Conservation (phyloP, 495 filamentous ascomycete species). For the Penicillium waksmanii region DNA sequence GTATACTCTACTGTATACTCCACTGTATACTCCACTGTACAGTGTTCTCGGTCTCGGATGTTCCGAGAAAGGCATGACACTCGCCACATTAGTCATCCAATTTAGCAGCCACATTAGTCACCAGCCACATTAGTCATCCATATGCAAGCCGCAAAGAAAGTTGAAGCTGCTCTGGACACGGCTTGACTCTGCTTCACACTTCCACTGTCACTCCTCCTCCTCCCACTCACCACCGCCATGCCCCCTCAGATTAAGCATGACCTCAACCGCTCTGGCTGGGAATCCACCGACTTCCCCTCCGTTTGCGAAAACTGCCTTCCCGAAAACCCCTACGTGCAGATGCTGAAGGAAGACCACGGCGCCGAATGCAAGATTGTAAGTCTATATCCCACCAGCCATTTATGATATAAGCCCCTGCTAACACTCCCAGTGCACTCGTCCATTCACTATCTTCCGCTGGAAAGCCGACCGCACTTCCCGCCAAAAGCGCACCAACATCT, state of each 20-base stretch:
- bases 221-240: slow-evolving; percentile 25
- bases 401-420: background rate
- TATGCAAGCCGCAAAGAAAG: background rate
- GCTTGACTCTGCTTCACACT: background rate
- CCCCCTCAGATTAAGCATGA: slow-evolving; percentile 88
- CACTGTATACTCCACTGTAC: too few relatives aligned
- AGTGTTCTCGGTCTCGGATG: too few relatives aligned
- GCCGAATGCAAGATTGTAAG: slow-evolving; percentile 64
- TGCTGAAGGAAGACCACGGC: slow-evolving; percentile 95
- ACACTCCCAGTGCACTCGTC: slow-evolving; percentile 72
- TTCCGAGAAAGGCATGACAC: too few relatives aligned
- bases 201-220: too few relatives aligned
- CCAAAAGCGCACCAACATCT: slow-evolving; percentile 87
- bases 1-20: too few relatives aligned
- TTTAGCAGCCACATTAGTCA: too few relatives aligned
- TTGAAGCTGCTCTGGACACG: background rate
- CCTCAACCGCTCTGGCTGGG: slow-evolving; percentile 94
- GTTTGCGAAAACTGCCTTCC: slow-evolving; percentile 83
- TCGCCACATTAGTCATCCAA: too few relatives aligned
- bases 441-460: slow-evolving; percentile 96
- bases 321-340: slow-evolving; percentile 96
- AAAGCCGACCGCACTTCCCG: slow-evolving; percentile 86
- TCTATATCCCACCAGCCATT: slow-evolving; percentile 7
- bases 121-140: background rate
- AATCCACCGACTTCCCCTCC: slow-evolving; percentile 77